phyloP scores from a whole-genome alignment of 2,329 filamentous ascomycete genomes.

The Aureobasidium sp. region DNA sequence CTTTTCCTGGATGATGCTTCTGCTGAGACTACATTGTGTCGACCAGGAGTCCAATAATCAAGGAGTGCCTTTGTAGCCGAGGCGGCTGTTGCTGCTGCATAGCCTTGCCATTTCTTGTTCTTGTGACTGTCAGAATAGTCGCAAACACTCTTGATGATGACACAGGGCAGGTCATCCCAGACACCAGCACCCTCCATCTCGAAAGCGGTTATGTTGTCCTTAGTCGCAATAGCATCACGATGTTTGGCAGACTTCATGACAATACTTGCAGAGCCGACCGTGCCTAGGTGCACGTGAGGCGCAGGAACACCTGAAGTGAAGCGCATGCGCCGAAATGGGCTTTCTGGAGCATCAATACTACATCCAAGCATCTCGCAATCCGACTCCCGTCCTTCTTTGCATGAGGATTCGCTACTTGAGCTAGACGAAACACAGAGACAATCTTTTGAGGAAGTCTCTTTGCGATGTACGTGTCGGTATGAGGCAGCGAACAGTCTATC shows the following conservation, averaged over 20 bases:
- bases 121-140: conserved; percentile 18
- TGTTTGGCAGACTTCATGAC: conserved; percentile 12
- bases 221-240: not conserved
- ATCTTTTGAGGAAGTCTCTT: not conserved
- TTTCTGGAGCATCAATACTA: not conserved
- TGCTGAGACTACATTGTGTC: not conserved
- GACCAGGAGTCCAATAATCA: not conserved
- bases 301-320: not conserved
- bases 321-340: not conserved
- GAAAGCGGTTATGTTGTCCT: conserved; percentile 12
- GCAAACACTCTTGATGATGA: conserved; percentile 17
- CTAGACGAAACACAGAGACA: not conserved
- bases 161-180: conserved; percentile 14
- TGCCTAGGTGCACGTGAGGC: conserved; percentile 8
- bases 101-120: conserved; percentile 16
- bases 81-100: conserved; percentile 16
- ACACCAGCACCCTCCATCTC: conserved; percentile 19
- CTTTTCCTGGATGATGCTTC: not conserved
- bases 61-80: conserved; percentile 15
- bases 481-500: conserved; percentile 19
- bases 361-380: not conserved
- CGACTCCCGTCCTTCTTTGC: not conserved
- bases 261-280: not conserved
- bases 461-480: conserved; percentile 23
- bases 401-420: not conserved